Base-by-base conservation (phyloP, 129 eudicot genomes). In the Lonicera japonica region DNA sequence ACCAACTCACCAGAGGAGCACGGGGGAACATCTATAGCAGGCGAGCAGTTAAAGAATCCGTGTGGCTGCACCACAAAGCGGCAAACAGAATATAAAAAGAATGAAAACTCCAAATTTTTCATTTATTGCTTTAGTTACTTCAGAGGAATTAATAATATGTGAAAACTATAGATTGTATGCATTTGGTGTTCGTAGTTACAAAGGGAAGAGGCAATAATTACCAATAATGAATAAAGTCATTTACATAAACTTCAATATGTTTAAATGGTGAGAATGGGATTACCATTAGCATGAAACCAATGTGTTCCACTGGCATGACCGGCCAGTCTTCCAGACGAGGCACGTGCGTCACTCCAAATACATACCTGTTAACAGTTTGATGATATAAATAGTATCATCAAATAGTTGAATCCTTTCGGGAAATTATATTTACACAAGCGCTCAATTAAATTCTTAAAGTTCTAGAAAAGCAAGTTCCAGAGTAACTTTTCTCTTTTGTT, bases 241-340 rank as follows among this genome's bases (percentile, higher is more conserved):
- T 29, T 29, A 29, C 2, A 29, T 29, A 2, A 29, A 29, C n/a
- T n/a, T n/a, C 36, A 29, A 29, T 29, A 29, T 29, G 36, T 29
- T 29, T 1, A 29, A 29, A 29, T 29, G 36, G 6, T 29, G 36
- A 10, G 50, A 43, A 43, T 11, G 8, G 64, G 22, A 58, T 51
- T 80, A 86, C 95, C 86, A 73, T 58, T 21, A 86, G 89, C 79
- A 79, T 73, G 60, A 86, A 82, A 38, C 95, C 95, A 60, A 82
- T 73, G 74, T 61, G 95, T 23, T 86, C 95, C 39, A 82, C 95
- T 21, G 95, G 89, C 89, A 82, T 82, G 46, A 79, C 86, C 21
- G 95, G 95, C 86, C 86, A 86, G 66, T 86, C 89, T 75, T 86
- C 89, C 60, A 79, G 70, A 18, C 95, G 95, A 21, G 89, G 86